These are phyloP conservation scores for Ordospora colligata DNA, from an alignment of 371 early-diverging fungal species.

Conservation along the genomic window DNA sequence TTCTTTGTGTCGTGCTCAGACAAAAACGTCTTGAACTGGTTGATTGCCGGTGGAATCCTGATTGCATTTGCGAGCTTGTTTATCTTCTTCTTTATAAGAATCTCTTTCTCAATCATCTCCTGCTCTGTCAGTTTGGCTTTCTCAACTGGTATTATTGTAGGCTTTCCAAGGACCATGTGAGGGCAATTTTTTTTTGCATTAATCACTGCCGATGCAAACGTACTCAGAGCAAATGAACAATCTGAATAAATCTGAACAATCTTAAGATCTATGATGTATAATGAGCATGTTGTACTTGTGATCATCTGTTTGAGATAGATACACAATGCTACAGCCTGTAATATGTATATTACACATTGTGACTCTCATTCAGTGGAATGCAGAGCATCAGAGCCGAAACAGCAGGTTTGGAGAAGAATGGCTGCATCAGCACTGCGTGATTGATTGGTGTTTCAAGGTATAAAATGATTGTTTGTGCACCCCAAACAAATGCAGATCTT, in stretches of 20 bases:
- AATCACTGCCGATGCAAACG: no score
- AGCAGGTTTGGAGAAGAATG: no score
- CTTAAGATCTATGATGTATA: no score
- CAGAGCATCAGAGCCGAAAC: no score
- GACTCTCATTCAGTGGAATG: no score
- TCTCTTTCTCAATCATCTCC: slow-evolving; percentile 30
- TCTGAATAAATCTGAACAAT: no score
- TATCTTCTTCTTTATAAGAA: slow-evolving; percentile 50
- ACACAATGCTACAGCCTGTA: no score
- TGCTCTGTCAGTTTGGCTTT: slow-evolving; percentile 22
- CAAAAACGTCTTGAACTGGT: slow-evolving; percentile 91
- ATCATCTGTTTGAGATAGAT: no score
- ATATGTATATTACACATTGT: no score
- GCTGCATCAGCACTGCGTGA: not conserved
- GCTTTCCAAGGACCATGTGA: slow-evolving; percentile 38
- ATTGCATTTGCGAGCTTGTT: slow-evolving; percentile 84
- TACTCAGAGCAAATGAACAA: no score
- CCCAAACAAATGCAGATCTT: slow-evolving; percentile 70
- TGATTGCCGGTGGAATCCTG: slow-evolving; percentile 95
- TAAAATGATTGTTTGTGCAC: slow-evolving; percentile 21
- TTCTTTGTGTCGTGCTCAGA: slow-evolving; percentile 80
- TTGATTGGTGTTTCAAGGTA: slow-evolving; percentile 13
- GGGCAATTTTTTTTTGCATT: slow-evolving; percentile 10
- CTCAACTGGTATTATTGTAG: slow-evolving; percentile 4
- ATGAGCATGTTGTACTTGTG: no score